Conservation (phyloP, 2,329 filamentous ascomycete genomes). For the Aspergillus persii region DNA sequence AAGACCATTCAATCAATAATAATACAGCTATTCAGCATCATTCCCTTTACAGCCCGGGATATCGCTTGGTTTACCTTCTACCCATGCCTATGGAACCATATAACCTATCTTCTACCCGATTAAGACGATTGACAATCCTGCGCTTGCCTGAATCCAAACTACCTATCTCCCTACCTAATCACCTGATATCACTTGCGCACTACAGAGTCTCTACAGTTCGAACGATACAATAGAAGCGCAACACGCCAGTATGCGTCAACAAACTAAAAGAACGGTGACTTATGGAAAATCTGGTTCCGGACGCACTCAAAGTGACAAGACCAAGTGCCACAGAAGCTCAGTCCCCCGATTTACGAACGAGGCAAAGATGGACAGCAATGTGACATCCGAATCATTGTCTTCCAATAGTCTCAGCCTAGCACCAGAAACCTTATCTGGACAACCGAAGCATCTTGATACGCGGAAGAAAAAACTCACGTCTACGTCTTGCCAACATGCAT, state of each 20-base stretch:
- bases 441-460: background rate
- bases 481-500: background rate
- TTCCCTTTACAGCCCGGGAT: background rate
- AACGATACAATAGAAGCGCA: background rate
- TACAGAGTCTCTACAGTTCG: background rate
- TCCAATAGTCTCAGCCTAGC: background rate
- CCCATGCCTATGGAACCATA: background rate
- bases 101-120: background rate
- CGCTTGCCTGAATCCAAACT: background rate
- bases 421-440: background rate
- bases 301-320: background rate
- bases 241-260: slow-evolving; percentile 3
- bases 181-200: background rate
- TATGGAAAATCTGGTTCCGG: slow-evolving; percentile 10
- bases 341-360: background rate
- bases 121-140: background rate
- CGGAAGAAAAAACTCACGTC: background rate
- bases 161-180: background rate
- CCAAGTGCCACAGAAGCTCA: background rate
- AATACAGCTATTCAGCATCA: background rate
- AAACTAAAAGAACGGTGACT: slow-evolving; percentile 6
- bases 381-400: background rate
- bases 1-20: background rate
- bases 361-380: background rate
- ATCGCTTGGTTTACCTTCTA: background rate